Percentiles rank a stretch among this genome's conserved stretches.
Conservation (phyloP, 2,329 filamentous ascomycete genomes). For the Rhinocladiella mackenziei region DNA sequence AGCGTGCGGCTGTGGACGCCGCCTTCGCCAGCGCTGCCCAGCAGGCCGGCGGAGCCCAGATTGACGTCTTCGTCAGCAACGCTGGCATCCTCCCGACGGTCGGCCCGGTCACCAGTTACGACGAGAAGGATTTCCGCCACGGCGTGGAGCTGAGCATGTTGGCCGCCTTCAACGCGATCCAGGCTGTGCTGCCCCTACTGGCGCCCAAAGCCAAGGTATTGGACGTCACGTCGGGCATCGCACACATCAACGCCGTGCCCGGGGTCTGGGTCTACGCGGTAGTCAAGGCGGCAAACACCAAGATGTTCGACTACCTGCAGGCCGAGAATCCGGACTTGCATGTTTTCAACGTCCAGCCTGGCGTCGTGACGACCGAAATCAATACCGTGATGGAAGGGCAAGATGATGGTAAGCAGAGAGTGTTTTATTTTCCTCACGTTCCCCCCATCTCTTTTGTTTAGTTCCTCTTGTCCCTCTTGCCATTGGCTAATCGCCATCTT, state of each 20-base stretch:
- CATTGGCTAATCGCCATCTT: background rate
- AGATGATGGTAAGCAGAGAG: conserved; percentile 17
- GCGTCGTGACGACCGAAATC: conserved; percentile 36
- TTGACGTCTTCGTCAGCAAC: conserved; percentile 15
- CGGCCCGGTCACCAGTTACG: conserved; percentile 6
- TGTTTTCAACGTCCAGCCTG: conserved; percentile 43
- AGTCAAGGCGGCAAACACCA: conserved; percentile 42
- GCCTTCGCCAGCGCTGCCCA: conserved; percentile 10
- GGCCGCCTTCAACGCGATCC: conserved; percentile 13
- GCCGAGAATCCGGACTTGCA: conserved; percentile 40
- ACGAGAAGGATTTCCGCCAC: conserved; percentile 8
- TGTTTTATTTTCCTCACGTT: conserved; percentile 10
- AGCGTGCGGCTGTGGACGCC: conserved; percentile 6
- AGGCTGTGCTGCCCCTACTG: conserved; percentile 13
- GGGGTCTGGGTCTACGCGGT: conserved; percentile 37
- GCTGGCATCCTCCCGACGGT: conserved; percentile 1
- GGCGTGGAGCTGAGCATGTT: conserved; percentile 15
- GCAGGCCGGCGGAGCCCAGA: conserved; percentile 4
- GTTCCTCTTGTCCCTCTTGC: background rate
- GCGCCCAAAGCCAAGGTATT: conserved; percentile 10
- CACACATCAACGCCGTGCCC: conserved; percentile 14
- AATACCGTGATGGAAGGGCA: conserved; percentile 25
- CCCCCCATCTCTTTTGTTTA: background rate
- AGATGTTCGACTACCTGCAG: conserved; percentile 43
- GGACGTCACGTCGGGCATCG: conserved; percentile 15